A percentile compares a stretch with the other conserved stretches of the same genome.
These are phyloP conservation scores for Letharia columbiana DNA, from an alignment of 495 filamentous ascomycete species.

Conservation along the genomic window DNA sequence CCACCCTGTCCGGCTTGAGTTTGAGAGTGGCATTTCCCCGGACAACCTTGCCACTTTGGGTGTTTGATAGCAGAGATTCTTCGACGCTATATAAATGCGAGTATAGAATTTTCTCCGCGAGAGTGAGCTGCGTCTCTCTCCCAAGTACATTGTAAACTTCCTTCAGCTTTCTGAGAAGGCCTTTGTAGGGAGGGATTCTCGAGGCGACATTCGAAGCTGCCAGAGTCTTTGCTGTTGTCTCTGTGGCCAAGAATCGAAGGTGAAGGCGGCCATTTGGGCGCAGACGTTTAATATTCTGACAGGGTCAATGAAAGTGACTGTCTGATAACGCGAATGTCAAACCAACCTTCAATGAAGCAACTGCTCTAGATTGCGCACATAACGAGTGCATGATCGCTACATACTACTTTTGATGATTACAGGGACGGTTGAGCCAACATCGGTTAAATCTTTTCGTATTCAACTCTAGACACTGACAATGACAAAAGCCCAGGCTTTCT, in stretches of 20 bases:
- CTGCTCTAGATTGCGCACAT: background rate
- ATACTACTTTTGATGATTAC: background rate
- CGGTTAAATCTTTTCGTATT: no score
- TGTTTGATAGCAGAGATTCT: conserved; percentile 72
- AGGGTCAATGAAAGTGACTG: background rate
- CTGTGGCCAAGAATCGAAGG: conserved; percentile 30
- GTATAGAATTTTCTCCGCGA: conserved; percentile 97
- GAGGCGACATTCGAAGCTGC: conserved; percentile 33
- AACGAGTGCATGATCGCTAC: conserved; percentile 4
- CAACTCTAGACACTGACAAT: no score
- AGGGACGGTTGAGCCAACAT: background rate
- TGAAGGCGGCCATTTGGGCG: conserved; percentile 1
- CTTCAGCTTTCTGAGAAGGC: conserved; percentile 48
- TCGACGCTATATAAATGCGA: conserved; percentile 83
- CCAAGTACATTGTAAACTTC: conserved; percentile 68
- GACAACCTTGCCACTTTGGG: conserved; percentile 69
- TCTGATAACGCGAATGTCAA: background rate
- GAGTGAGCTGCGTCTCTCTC: conserved; percentile 57
- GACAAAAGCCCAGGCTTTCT: no score
- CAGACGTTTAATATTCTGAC: background rate
- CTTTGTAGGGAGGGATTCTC: conserved; percentile 56
- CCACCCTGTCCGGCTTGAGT: conserved; percentile 94
- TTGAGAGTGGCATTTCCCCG: conserved; percentile 88
- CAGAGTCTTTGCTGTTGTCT: conserved; percentile 25
- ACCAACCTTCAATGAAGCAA: conserved; percentile 13